Evolutionary conservation across 2,329 filamentous ascomycete species (phyloP).

Genomic region (Cercospora beticola): DNA sequence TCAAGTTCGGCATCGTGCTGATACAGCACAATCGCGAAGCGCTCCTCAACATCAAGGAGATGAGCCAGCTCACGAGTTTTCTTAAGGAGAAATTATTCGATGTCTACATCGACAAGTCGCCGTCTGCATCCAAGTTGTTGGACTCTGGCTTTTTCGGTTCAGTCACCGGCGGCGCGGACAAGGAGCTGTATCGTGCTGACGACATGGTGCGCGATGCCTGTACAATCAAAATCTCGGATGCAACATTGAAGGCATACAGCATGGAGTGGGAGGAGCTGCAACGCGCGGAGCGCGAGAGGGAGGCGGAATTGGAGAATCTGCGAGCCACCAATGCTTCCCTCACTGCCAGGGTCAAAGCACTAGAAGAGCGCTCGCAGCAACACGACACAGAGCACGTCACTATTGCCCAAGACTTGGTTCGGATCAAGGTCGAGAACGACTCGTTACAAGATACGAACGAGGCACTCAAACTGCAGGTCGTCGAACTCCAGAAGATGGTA

Average conservation of each 20-base stretch:
- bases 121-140: slow-evolving; percentile 86
- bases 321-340: slow-evolving; percentile 66
- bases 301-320: slow-evolving; percentile 75
- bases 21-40: slow-evolving; percentile 90
- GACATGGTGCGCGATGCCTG: slow-evolving; percentile 91
- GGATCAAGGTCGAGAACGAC: slow-evolving; percentile 90
- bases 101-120: slow-evolving; percentile 92
- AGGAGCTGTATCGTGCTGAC: slow-evolving; percentile 93
- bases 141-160: slow-evolving; percentile 98
- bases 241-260: slow-evolving; percentile 77
- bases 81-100: slow-evolving; percentile 94
- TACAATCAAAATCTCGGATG: slow-evolving; percentile 77
- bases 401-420: slow-evolving; percentile 86
- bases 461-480: slow-evolving; percentile 77
- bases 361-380: slow-evolving; percentile 85
- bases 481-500: slow-evolving; percentile 80
- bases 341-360: slow-evolving; percentile 71
- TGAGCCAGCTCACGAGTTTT: slow-evolving; percentile 83
- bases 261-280: slow-evolving; percentile 91
- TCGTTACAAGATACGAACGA: slow-evolving; percentile 88
- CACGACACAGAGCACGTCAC: slow-evolving; percentile 88
- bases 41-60: slow-evolving; percentile 82
- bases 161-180: slow-evolving; percentile 83
- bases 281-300: slow-evolving; percentile 75
- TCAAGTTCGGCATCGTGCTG: slow-evolving; percentile 90